phyloP scores from a whole-genome alignment of 2,329 filamentous ascomycete species.

The Penicillium brasilianum region DNA sequence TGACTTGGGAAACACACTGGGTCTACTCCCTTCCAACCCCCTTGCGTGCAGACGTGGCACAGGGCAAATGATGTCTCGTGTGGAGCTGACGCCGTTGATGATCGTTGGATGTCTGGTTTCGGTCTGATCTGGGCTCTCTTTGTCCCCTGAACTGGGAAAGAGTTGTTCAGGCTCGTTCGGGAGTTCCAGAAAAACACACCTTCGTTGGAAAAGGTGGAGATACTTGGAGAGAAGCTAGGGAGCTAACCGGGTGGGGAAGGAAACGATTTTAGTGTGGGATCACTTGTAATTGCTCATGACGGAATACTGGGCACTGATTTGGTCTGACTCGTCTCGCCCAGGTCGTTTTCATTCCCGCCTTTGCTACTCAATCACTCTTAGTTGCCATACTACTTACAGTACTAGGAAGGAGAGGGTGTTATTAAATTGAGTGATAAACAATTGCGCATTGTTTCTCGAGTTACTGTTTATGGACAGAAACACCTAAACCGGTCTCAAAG shows the following conservation, averaged over 20 bases:
- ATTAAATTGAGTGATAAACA: not conserved
- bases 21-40: not conserved
- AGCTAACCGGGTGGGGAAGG: not conserved
- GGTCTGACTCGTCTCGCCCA: not conserved
- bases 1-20: not conserved
- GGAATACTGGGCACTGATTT: not conserved
- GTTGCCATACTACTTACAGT: too few species aligned
- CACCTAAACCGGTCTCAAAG: not conserved
- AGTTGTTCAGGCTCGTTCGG: not conserved
- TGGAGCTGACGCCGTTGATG: slow-evolving; percentile 3
- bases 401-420: too few species aligned
- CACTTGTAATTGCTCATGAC: not conserved
- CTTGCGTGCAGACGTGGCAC: slow-evolving; percentile 8
- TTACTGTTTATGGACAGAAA: not conserved
- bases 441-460: not conserved
- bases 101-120: not conserved
- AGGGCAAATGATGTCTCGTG: not conserved
- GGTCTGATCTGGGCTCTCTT: not conserved
- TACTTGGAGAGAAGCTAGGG: not conserved
- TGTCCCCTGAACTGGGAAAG: not conserved
- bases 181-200: not conserved
- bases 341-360: not conserved
- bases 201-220: not conserved
- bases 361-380: too few species aligned
- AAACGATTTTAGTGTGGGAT: not conserved